These are phyloP conservation scores for Achaetomiella virescens DNA, from an alignment of 495 filamentous ascomycete species.

Conservation along the genomic window DNA sequence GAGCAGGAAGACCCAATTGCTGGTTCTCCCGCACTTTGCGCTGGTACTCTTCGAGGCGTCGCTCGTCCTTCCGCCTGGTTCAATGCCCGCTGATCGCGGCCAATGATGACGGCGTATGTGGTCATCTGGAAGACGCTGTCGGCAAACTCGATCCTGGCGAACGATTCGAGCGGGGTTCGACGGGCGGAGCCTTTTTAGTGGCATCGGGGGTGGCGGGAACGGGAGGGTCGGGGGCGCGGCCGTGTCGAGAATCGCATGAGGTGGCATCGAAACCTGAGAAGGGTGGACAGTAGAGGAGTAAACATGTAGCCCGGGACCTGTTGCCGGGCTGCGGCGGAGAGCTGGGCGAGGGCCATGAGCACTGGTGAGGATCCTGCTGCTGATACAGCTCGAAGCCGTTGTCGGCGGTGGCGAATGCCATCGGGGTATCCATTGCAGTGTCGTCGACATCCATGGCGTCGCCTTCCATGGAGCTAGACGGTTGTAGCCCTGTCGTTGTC, in stretches of 20 bases:
- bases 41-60: constrained; percentile 33
- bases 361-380: constrained; percentile 11
- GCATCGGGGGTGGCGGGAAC: constrained; percentile 18
- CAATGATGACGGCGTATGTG: constrained; percentile 46
- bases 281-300: constrained; percentile 27
- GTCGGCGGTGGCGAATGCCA: constrained; percentile 6
- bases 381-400: constrained; percentile 15
- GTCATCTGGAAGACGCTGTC: constrained; percentile 49
- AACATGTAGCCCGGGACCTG: constrained; percentile 6
- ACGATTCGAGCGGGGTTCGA: constrained; percentile 41
- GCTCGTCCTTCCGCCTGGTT: constrained; percentile 39
- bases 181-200: constrained; percentile 19
- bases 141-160: constrained; percentile 46
- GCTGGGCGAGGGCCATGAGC: constrained; percentile 24
- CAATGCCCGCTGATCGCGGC: constrained; percentile 42
- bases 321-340: constrained; percentile 13
- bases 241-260: constrained; percentile 14
- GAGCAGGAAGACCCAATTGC: constrained; percentile 35
- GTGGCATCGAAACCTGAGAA: constrained; percentile 23
- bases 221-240: background rate
- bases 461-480: background rate
- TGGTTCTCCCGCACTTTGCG: constrained; percentile 32
- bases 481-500: background rate
- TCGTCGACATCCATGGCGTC: constrained; percentile 6
- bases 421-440: background rate